A percentile compares a stretch with the other conserved stretches of the same genome.
phyloP scores from a whole-genome alignment of 192 early-diverging fungal species.

The Anaeromyces robustus region DNA sequence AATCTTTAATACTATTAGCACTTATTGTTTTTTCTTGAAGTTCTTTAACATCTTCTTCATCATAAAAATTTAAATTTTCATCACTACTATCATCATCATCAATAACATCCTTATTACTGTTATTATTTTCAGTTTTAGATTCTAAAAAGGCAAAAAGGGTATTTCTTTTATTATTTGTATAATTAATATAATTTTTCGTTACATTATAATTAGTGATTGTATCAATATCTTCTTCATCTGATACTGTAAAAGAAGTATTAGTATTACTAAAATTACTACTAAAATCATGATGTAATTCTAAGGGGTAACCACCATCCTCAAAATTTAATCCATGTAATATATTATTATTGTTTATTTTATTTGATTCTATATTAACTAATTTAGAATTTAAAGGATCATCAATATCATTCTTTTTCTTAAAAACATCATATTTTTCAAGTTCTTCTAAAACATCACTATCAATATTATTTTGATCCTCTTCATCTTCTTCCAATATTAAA shows the following conservation, averaged over 20 bases:
- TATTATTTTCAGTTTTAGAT: background rate
- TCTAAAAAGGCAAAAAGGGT: background rate
- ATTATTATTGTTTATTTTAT: background rate
- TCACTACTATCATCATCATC: background rate
- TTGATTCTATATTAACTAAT: background rate
- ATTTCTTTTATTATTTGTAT: background rate
- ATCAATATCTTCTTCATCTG: background rate
- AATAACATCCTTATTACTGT: background rate
- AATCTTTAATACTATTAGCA: background rate
- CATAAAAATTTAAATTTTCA: background rate
- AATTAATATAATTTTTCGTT: background rate
- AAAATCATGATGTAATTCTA: background rate
- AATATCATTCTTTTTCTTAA: background rate
- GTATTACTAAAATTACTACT: background rate
- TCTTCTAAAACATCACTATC: background rate
- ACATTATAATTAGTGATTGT: background rate
- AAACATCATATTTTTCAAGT: background rate
- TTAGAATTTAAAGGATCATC: background rate
- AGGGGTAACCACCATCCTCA: no score
- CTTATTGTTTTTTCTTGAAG: background rate
- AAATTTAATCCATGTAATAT: no score
- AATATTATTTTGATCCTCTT: background rate
- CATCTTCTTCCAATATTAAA: background rate
- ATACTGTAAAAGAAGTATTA: background rate
- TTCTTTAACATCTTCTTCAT: background rate